Evolutionary conservation across 2,329 filamentous ascomycete species (phyloP).

Genomic region (Xylaria sp.): DNA sequence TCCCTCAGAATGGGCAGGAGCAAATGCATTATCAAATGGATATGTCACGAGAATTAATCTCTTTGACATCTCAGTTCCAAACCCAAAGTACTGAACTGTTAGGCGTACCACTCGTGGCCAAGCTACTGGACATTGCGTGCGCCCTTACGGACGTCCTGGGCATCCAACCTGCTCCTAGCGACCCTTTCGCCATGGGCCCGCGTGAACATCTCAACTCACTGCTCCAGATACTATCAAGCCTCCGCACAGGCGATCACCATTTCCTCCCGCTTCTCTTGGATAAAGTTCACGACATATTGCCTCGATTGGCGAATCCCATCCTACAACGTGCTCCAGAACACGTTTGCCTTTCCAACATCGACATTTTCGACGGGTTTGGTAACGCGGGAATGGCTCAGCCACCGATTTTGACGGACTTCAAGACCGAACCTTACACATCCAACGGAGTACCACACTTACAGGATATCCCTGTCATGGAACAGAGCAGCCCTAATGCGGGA

Average conservation of each 20-base stretch:
- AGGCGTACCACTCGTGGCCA: conserved; percentile 78
- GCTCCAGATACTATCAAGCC: conserved; percentile 67
- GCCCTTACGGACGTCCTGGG: conserved; percentile 76
- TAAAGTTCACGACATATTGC: conserved; percentile 76
- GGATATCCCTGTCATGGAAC: conserved; percentile 47
- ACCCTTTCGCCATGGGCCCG: conserved; percentile 69
- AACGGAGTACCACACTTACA: conserved; percentile 48
- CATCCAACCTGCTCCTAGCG: conserved; percentile 63
- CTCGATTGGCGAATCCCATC: conserved; percentile 65
- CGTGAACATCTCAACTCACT: conserved; percentile 76
- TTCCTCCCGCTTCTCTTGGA: conserved; percentile 78
- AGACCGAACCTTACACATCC: conserved; percentile 48
- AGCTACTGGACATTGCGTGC: conserved; percentile 77
- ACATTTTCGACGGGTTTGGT: conserved; percentile 71
- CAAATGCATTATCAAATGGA: conserved; percentile 66
- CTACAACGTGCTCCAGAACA: conserved; percentile 64
- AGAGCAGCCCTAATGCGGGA: conserved; percentile 43
- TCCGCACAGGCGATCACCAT: conserved; percentile 77
- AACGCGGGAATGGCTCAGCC: conserved; percentile 66
- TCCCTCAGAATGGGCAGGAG: conserved; percentile 54
- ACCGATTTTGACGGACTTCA: conserved; percentile 53
- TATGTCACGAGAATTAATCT: conserved; percentile 66
- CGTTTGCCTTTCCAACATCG: conserved; percentile 51
- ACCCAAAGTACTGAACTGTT: conserved; percentile 76
- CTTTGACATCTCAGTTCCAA: conserved; percentile 74